These are phyloP conservation scores for Lactarius indigo DNA, from an alignment of 768 basidiomycete genomes.

Conservation along the genomic window DNA sequence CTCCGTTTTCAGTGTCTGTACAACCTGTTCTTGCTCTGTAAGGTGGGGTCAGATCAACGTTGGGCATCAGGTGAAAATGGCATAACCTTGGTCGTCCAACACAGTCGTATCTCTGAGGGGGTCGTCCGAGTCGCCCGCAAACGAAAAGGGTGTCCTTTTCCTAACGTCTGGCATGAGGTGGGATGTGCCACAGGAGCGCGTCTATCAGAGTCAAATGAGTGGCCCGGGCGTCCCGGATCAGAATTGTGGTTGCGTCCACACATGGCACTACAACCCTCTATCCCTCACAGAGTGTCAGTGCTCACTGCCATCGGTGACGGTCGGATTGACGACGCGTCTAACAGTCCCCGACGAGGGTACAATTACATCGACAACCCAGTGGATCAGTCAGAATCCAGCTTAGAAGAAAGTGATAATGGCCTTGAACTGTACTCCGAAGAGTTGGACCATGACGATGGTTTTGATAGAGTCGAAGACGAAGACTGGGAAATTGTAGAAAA, in stretches of 20 bases:
- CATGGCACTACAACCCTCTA: neutral
- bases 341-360: conserved; percentile 34
- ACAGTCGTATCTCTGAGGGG: neutral
- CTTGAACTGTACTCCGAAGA: conserved; percentile 29
- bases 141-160: conserved; percentile 16
- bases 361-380: conserved; percentile 35
- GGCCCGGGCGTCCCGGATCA: neutral
- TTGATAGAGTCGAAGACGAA: conserved; percentile 67
- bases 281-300: conserved; percentile 13
- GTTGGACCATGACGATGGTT: conserved; percentile 43
- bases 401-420: conserved; percentile 39
- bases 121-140: neutral
- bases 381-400: conserved; percentile 30
- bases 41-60: neutral
- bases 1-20: conserved; percentile 45
- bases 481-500: conserved; percentile 86
- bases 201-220: neutral
- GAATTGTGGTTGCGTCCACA: neutral
- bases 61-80: neutral
- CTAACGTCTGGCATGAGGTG: conserved; percentile 1
- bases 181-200: neutral
- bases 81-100: conserved; percentile 18
- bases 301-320: conserved; percentile 40
- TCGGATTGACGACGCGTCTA: conserved; percentile 62
- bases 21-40: conserved; percentile 59